Base-by-base conservation (phyloP, 257 asterid genomes). In the Solanum sparsipilum region DNA sequence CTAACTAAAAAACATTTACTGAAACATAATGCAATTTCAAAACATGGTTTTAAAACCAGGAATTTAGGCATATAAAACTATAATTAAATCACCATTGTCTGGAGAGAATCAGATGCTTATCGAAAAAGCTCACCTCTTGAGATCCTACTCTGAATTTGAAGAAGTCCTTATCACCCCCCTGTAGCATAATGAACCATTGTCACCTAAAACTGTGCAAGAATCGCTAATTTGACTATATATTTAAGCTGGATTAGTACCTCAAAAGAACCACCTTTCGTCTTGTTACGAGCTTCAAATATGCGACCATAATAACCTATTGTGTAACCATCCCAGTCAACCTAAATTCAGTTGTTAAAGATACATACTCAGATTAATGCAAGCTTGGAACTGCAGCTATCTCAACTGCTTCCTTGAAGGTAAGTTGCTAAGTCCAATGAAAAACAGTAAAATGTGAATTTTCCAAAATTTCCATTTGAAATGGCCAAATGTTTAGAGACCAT, bases 271-370 rank as follows among this genome's bases (percentile, higher is more conserved):
- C 99, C 98, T 92, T 97, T 96, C 20, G 99, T 92, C 93, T 96
- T 97, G 95, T 97, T 96, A 78, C 98, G 98, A 90, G 99, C 99
- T 92, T 97, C 99, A 91, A 96, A 97, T 91, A 97, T 97, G 87
- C 99, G 98, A 56, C 99, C 99, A 84, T 97, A 97, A 91, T 97
- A 96, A 84, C 99, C 99, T 83, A 97, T 97, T 18, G 99, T 97
- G 92, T 90, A 97, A 88, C 99, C 99, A 92, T 93, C 99, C 99
- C 99, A 96, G 89, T 97, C 99, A 23, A 97, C 95, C 99, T 97
- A 87, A 87, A 88, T 89, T 75, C 71, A 78, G 91, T 71, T 86
- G 75, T 38, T 52, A 71, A 71, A 87, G 86, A 85, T 65, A 52
- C 52, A 70, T 87, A 29, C 29, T 48, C 29, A 48, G 71, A 48